Evolutionary conservation across 352 stramenopile species (phyloP).

Genomic region (Pseudoperonospora humuli): DNA sequence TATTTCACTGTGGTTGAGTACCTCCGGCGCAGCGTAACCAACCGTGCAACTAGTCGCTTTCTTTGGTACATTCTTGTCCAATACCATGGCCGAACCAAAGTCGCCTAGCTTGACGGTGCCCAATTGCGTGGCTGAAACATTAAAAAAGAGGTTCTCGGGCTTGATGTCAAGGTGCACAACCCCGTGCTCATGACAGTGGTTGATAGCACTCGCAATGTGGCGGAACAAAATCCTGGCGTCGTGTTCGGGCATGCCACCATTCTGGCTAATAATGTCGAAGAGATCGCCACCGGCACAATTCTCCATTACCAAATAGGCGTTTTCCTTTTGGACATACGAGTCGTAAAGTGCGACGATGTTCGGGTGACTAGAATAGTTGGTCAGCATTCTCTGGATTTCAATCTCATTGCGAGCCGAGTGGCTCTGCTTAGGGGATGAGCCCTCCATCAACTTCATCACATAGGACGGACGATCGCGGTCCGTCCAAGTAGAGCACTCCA

Average conservation of each 20-base stretch:
- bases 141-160: constrained; percentile 75
- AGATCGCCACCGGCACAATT: constrained; percentile 57
- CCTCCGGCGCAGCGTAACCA: constrained; percentile 68
- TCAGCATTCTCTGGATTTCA: constrained; percentile 54
- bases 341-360: constrained; percentile 62
- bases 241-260: constrained; percentile 42
- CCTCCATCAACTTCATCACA: constrained; percentile 58
- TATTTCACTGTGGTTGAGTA: constrained; percentile 41
- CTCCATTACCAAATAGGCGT: constrained; percentile 55
- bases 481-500: constrained; percentile 61
- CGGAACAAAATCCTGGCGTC: constrained; percentile 44
- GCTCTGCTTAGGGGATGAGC: constrained; percentile 39
- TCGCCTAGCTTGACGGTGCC: constrained; percentile 61
- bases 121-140: constrained; percentile 32
- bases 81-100: constrained; percentile 53
- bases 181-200: constrained; percentile 45
- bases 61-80: constrained; percentile 33
- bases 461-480: constrained; percentile 46
- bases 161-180: constrained; percentile 78
- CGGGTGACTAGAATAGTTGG: constrained; percentile 57
- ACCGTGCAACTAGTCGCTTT: constrained; percentile 54
- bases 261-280: constrained; percentile 48
- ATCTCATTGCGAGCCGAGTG: constrained; percentile 52
- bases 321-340: constrained; percentile 54
- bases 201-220: constrained; percentile 40